Conservation (phyloP, 768 basidiomycete genomes). For the Trametopsis cervina region DNA sequence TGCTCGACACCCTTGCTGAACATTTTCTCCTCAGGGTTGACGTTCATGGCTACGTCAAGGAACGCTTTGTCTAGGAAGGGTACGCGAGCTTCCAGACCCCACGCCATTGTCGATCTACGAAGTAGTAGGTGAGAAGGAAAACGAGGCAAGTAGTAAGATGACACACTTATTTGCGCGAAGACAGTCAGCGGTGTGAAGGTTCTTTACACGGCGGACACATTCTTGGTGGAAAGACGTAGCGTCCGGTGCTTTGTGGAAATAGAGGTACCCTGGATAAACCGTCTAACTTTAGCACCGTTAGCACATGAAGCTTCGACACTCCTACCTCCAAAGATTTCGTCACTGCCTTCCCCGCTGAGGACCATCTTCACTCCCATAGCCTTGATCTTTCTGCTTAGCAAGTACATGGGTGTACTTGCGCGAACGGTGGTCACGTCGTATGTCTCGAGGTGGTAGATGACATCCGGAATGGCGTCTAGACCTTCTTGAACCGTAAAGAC, state of each 20-base stretch:
- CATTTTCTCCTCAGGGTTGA: conserved; percentile 82
- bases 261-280: conserved; percentile 72
- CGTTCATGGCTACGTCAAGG: conserved; percentile 88
- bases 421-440: conserved; percentile 99
- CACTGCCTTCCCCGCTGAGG: conserved; percentile 92
- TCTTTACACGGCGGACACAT: conserved; percentile 90
- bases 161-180: conserved; percentile 93
- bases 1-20: conserved; percentile 78
- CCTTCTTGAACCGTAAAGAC: conserved; percentile 98
- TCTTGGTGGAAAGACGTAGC: conserved; percentile 89
- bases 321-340: conserved; percentile 93
- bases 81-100: conserved; percentile 97
- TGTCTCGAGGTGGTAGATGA: conserved; percentile 97
- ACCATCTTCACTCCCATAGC: conserved; percentile 99
- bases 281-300: conserved; percentile 7
- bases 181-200: conserved; percentile 96
- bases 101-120: conserved; percentile 93
- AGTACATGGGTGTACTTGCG: conserved; percentile 98
- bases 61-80: conserved; percentile 98
- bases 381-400: conserved; percentile 96
- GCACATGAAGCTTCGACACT: conserved; percentile 2
- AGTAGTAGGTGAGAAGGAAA: conserved; percentile 2
- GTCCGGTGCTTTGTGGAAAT: conserved; percentile 98
- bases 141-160: not conserved
- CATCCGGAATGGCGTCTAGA: conserved; percentile 93